Conservation (phyloP, 495 filamentous ascomycete genomes). For the Paragyromitra xinjiangensis region DNA sequence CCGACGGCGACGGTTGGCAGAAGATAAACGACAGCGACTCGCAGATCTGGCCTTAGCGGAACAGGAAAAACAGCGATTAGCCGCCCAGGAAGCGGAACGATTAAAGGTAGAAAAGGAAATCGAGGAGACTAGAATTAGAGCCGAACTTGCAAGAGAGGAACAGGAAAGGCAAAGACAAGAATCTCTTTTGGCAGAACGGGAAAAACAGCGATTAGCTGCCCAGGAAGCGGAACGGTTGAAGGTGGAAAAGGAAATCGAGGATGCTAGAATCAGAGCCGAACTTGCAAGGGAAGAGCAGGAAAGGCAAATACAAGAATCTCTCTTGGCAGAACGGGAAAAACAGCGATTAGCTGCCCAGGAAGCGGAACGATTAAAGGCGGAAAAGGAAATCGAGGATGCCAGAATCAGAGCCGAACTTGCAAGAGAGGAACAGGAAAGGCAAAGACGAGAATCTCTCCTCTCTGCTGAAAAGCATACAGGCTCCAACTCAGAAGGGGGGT, state of each 20-base stretch:
- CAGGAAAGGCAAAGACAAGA: slow-evolving; percentile 19
- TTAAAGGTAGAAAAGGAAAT: slow-evolving; percentile 12
- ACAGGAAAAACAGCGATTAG: slow-evolving; percentile 35
- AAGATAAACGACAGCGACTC: slow-evolving; percentile 39
- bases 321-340: slow-evolving; percentile 28
- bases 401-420: slow-evolving; percentile 25
- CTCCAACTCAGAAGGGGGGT: slow-evolving; percentile 36
- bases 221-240: slow-evolving; percentile 42
- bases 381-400: slow-evolving; percentile 35
- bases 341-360: slow-evolving; percentile 35
- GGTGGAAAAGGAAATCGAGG: slow-evolving; percentile 35
- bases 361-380: slow-evolving; percentile 29
- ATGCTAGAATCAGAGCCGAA: slow-evolving; percentile 29
- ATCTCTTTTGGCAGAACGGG: slow-evolving; percentile 22
- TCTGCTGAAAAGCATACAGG: slow-evolving; percentile 30
- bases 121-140: background rate
- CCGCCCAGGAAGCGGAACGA: slow-evolving; percentile 40
- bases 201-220: slow-evolving; percentile 22
- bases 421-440: slow-evolving; percentile 24
- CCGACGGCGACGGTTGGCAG: slow-evolving; percentile 36
- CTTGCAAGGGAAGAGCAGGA: slow-evolving; percentile 18
- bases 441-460: slow-evolving; percentile 9
- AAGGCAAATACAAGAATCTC: slow-evolving; percentile 12
- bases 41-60: slow-evolving; percentile 3
- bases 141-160: slow-evolving; percentile 3